A percentile compares a stretch with the other conserved stretches of the same genome.
Conservation (phyloP, 164 flowering plant species). For the Kalanchoe fedtschenkoi region DNA sequence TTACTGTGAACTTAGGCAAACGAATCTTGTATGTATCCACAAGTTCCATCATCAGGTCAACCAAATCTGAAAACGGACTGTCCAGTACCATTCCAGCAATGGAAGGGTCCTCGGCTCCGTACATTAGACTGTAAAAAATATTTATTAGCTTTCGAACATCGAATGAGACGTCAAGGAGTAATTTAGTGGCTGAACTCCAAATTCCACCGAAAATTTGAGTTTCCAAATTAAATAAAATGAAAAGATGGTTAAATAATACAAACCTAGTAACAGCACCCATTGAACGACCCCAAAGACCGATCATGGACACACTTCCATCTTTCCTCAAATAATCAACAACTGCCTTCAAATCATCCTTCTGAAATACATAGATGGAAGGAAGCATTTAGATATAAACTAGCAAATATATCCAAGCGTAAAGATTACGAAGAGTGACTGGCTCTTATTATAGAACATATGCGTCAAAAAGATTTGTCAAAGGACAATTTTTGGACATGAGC, state of each 20-base stretch:
- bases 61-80: constrained; percentile 93
- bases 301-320: constrained; percentile 78
- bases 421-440: neutral
- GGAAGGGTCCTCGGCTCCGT: constrained; percentile 98
- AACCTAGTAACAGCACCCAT: constrained; percentile 99
- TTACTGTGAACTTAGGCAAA: constrained; percentile 88
- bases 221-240: neutral
- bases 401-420: neutral
- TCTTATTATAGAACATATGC: no score
- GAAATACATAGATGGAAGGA: constrained; percentile 27
- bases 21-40: constrained; percentile 86
- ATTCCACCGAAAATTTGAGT: no score
- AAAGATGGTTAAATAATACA: neutral
- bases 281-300: constrained; percentile 98
- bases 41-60: constrained; percentile 95
- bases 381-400: neutral
- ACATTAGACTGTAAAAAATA: constrained; percentile 58
- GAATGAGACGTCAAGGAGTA: no score
- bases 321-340: constrained; percentile 72
- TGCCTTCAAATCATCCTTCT: constrained; percentile 91
- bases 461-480: neutral
- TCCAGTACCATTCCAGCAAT: constrained; percentile 99
- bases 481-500: neutral
- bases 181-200: no score
- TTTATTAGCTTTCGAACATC: neutral